Conservation (phyloP, 768 basidiomycete species). For the Leccinum rimulosum region DNA sequence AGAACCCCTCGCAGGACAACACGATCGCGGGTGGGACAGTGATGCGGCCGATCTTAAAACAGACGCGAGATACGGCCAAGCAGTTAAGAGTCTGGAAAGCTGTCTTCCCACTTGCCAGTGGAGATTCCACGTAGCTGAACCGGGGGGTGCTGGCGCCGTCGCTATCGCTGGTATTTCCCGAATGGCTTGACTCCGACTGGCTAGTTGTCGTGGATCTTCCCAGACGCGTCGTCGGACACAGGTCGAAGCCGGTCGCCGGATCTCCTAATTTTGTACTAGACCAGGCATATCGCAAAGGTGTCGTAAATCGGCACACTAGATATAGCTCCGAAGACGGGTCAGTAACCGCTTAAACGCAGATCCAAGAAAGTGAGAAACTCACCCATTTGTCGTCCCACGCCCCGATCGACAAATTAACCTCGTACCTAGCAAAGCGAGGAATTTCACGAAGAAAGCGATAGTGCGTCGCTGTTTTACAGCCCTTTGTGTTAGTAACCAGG, state of each 20-base stretch:
- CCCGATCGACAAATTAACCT: slow-evolving; percentile 15
- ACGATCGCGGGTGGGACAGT: slow-evolving; percentile 67
- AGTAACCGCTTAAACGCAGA: neutral
- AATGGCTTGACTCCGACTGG: neutral
- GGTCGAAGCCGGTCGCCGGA: no score
- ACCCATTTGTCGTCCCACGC: slow-evolving; percentile 21
- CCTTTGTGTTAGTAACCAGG: neutral
- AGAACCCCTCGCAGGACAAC: slow-evolving; percentile 55
- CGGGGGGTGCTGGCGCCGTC: neutral
- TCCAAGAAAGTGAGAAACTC: neutral
- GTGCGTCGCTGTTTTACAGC: slow-evolving; percentile 6
- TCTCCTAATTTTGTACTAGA: neutral
- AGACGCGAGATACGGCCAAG: slow-evolving; percentile 55
- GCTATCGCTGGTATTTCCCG: neutral
- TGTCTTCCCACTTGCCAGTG: slow-evolving; percentile 38
- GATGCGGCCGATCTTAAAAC: slow-evolving; percentile 68
- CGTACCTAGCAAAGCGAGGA: slow-evolving; percentile 13
- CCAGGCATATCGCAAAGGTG: neutral
- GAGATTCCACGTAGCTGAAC: neutral
- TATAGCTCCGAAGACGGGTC: slow-evolving; percentile 10
- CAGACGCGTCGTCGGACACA: no score
- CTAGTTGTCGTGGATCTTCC: neutral
- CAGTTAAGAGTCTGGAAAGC: slow-evolving; percentile 43
- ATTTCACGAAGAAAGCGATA: slow-evolving; percentile 20
- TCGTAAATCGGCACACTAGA: slow-evolving; percentile 15